Percentiles rank a stretch among this genome's conserved stretches.
These are phyloP conservation scores for Sphaerostilbella broomeana DNA, from an alignment of 2,329 filamentous ascomycete genomes.

Conservation along the genomic window DNA sequence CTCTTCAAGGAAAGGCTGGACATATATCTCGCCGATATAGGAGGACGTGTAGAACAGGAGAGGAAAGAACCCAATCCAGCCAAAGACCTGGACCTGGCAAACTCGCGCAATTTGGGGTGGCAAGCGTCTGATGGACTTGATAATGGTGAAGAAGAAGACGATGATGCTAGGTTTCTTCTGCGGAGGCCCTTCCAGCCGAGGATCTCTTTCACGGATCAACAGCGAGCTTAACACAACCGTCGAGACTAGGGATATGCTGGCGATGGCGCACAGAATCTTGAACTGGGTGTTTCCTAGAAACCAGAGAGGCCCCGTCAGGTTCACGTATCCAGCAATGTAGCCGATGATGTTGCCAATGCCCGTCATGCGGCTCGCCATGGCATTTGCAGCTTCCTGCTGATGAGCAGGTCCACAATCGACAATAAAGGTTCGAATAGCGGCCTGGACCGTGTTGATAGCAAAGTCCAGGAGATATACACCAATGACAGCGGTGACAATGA, in stretches of 20 bases:
- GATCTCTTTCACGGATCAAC: constrained; percentile 72
- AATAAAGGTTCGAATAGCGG: constrained; percentile 84
- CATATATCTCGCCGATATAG: constrained; percentile 89
- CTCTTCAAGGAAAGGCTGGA: constrained; percentile 68
- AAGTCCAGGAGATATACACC: constrained; percentile 91
- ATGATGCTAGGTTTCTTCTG: constrained; percentile 59
- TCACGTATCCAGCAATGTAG: constrained; percentile 78
- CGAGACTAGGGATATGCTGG: constrained; percentile 62
- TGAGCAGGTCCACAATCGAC: constrained; percentile 88
- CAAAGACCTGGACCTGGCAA: constrained; percentile 75
- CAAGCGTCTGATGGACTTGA: constrained; percentile 67
- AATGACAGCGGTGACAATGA: constrained; percentile 73
- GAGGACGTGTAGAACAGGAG: constrained; percentile 94
- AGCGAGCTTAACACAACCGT: constrained; percentile 67
- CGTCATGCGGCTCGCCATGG: constrained; percentile 83
- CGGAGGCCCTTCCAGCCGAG: constrained; percentile 60
- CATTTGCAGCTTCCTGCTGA: constrained; percentile 89
- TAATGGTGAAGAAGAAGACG: constrained; percentile 73
- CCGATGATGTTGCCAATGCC: constrained; percentile 88
- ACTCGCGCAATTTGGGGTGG: constrained; percentile 78
- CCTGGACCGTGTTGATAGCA: constrained; percentile 95
- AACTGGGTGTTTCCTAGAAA: constrained; percentile 87
- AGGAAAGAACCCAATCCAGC: constrained; percentile 94
- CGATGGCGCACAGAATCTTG: constrained; percentile 83
- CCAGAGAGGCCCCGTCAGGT: constrained; percentile 67